phyloP scores from a whole-genome alignment of 2,329 filamentous ascomycete species.

The Venturia nashicola region DNA sequence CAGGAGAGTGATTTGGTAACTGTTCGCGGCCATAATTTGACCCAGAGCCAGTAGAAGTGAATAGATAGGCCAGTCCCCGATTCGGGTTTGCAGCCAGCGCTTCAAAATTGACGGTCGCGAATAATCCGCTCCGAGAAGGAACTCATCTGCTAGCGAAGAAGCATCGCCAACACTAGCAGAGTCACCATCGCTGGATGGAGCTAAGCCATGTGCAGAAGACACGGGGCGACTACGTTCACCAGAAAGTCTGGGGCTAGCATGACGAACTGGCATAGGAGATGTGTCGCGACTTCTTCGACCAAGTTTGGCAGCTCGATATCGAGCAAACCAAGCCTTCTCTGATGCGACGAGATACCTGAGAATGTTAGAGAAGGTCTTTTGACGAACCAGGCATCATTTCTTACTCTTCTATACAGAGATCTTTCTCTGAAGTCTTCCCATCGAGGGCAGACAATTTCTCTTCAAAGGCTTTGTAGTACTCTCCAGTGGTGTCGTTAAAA shows the following conservation, averaged over 20 bases:
- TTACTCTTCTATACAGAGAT: conserved; percentile 52
- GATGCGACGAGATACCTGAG: conserved; percentile 40
- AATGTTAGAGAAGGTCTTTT: background rate
- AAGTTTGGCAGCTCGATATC: conserved; percentile 20
- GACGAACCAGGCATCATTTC: background rate
- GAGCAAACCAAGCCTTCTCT: conserved; percentile 56
- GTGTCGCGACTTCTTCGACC: background rate
- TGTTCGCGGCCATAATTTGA: conserved; percentile 53
- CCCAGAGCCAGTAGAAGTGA: conserved; percentile 48
- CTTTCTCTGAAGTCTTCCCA: conserved; percentile 42
- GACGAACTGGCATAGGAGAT: background rate
- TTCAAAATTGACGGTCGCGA: conserved; percentile 14
- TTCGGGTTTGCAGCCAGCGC: conserved; percentile 26
- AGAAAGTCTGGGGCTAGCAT: background rate
- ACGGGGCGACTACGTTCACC: background rate
- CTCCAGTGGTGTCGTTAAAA: conserved; percentile 52
- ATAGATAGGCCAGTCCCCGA: conserved; percentile 53
- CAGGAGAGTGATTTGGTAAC: conserved; percentile 54
- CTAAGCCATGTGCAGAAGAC: conserved; percentile 1
- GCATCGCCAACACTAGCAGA: background rate
- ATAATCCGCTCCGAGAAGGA: conserved; percentile 15
- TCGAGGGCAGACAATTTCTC: conserved; percentile 30
- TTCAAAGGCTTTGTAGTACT: conserved; percentile 48
- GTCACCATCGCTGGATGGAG: background rate
- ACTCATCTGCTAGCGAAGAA: conserved; percentile 9